These are phyloP conservation scores for Emergomyces pasteurianus DNA, from an alignment of 2,329 filamentous ascomycete species.

Conservation along the genomic window DNA sequence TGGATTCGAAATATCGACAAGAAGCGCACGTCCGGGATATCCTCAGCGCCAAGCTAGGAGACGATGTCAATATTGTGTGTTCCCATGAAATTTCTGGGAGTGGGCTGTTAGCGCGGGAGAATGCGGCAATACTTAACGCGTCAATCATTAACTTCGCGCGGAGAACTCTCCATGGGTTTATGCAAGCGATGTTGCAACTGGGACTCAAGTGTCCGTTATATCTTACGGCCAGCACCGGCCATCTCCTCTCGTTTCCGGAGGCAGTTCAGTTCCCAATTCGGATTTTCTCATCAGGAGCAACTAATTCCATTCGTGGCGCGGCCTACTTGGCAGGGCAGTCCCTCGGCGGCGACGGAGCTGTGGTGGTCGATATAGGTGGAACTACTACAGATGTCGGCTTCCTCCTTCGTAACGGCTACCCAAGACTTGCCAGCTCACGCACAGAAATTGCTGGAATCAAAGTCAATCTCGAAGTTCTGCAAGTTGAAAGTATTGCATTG, in stretches of 20 bases:
- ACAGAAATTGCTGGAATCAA: slow-evolving; percentile 51
- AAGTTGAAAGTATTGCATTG: slow-evolving; percentile 45
- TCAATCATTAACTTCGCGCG: slow-evolving; percentile 48
- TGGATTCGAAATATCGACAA: slow-evolving; percentile 5
- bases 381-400: slow-evolving; percentile 55
- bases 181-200: slow-evolving; percentile 39
- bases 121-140: slow-evolving; percentile 53
- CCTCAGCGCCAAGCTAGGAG: background rate
- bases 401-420: slow-evolving; percentile 50
- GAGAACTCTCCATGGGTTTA: slow-evolving; percentile 46
- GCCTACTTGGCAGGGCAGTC: slow-evolving; percentile 42
- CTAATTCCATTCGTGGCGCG: slow-evolving; percentile 52
- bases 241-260: slow-evolving; percentile 42
- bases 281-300: slow-evolving; percentile 52
- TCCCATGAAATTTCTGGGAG: slow-evolving; percentile 17
- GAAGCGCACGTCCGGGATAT: slow-evolving; percentile 4
- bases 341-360: slow-evolving; percentile 15
- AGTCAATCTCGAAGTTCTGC: slow-evolving; percentile 49
- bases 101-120: slow-evolving; percentile 47
- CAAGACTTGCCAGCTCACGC: slow-evolving; percentile 50
- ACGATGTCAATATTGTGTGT: slow-evolving; percentile 4
- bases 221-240: slow-evolving; percentile 54
- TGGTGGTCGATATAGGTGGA: slow-evolving; percentile 53
- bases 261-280: slow-evolving; percentile 47
- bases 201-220: slow-evolving; percentile 45